These are phyloP conservation scores for Trifolium pratense DNA, from an alignment of 306 rosid species.

Conservation along the genomic window DNA sequence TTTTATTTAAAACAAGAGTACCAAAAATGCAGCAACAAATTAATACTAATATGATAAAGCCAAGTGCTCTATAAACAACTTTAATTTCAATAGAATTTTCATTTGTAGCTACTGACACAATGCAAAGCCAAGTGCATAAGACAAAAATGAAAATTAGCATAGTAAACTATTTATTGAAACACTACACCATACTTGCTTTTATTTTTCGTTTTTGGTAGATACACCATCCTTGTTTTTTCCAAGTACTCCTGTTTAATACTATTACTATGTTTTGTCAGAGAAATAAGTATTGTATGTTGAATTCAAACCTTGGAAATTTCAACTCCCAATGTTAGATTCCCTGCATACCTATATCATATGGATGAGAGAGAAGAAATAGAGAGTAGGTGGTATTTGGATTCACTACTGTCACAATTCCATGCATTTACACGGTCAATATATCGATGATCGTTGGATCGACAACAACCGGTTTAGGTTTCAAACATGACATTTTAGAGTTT, in stretches of 20 bases:
- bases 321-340: constrained; percentile 58
- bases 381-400: constrained; percentile 2
- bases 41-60: no score
- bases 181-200: neutral
- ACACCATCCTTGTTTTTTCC: constrained; percentile 43
- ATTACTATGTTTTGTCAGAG: constrained; percentile 36
- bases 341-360: constrained; percentile 43
- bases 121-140: constrained; percentile 8
- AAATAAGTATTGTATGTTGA: constrained; percentile 46
- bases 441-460: neutral
- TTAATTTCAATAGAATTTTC: neutral
- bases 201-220: neutral
- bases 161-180: neutral
- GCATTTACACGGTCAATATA: neutral
- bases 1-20: no score
- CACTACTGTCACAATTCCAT: neutral
- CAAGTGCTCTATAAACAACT: neutral
- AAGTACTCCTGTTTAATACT: constrained; percentile 39
- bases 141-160: neutral
- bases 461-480: no score
- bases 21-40: no score
- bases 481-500: no score
- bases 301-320: constrained; percentile 51
- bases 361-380: constrained; percentile 1
- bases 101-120: neutral